Percentiles rank a stretch among this genome's conserved stretches.
Evolutionary conservation across 2,329 filamentous ascomycete genomes (phyloP).

Genomic region (Ophiostoma tasmaniense): DNA sequence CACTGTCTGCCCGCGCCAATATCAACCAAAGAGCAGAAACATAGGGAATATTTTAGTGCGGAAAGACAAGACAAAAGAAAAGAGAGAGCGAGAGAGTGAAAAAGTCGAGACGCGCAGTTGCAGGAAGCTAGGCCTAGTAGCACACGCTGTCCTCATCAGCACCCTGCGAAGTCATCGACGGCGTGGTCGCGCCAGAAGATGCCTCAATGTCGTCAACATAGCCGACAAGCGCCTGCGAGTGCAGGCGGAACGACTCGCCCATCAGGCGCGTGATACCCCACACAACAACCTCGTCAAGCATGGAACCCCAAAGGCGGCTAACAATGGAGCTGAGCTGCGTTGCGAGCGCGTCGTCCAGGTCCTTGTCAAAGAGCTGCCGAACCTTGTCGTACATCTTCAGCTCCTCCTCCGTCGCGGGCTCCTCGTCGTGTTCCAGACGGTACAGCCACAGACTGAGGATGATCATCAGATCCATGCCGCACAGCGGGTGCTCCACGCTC

Average conservation of each 20-base stretch:
- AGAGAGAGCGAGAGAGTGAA: slow-evolving; percentile 25
- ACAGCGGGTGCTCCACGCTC: slow-evolving; percentile 96
- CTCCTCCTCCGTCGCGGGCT: slow-evolving; percentile 78
- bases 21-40: slow-evolving; percentile 15
- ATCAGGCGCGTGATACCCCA: slow-evolving; percentile 96
- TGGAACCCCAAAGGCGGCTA: slow-evolving; percentile 89
- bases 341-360: slow-evolving; percentile 72
- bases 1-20: slow-evolving; percentile 19
- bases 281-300: slow-evolving; percentile 97
- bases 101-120: slow-evolving; percentile 16
- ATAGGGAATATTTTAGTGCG: slow-evolving; percentile 17
- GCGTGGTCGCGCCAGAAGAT: slow-evolving; percentile 60
- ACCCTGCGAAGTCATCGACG: slow-evolving; percentile 64
- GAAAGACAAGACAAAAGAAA: slow-evolving; percentile 23
- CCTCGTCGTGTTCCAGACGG: slow-evolving; percentile 97
- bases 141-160: slow-evolving; percentile 61
- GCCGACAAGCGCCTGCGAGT: slow-evolving; percentile 87
- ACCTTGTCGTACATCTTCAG: slow-evolving; percentile 87
- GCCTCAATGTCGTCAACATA: slow-evolving; percentile 79
- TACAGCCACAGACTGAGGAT: slow-evolving; percentile 97
- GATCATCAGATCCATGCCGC: slow-evolving; percentile 94
- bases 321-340: slow-evolving; percentile 90
- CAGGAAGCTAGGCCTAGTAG: slow-evolving; percentile 39
- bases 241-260: slow-evolving; percentile 95
- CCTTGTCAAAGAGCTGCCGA: slow-evolving; percentile 81